Evolutionary conservation across 2,329 filamentous ascomycete species (phyloP).

Genomic region (Laburnicola sp.): DNA sequence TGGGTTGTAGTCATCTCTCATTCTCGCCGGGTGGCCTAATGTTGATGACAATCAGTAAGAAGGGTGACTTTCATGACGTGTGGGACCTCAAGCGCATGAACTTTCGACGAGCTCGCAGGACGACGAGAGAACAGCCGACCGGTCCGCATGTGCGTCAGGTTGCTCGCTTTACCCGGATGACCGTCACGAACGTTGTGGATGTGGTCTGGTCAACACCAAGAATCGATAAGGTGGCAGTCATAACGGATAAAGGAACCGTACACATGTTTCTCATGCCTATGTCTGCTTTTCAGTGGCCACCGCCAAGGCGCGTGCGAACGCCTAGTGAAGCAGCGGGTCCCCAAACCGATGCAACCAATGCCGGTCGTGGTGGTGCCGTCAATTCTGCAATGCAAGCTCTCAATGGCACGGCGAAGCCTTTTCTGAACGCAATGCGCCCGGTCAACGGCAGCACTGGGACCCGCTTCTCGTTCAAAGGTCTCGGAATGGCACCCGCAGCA

Average conservation of each 20-base stretch:
- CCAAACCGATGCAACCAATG: slow-evolving; percentile 39
- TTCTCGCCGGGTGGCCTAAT: slow-evolving; percentile 74
- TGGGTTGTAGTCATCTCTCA: slow-evolving; percentile 79
- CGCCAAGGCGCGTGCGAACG: slow-evolving; percentile 56
- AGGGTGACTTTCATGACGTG: slow-evolving; percentile 79
- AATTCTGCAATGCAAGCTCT: slow-evolving; percentile 49
- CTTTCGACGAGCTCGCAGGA: slow-evolving; percentile 48
- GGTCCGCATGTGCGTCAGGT: slow-evolving; percentile 72
- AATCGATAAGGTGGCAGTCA: slow-evolving; percentile 81
- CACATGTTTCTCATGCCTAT: slow-evolving; percentile 87
- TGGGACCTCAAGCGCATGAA: slow-evolving; percentile 73
- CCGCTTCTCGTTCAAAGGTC: slow-evolving; percentile 42
- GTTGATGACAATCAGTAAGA: slow-evolving; percentile 77
- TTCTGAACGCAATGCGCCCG: slow-evolving; percentile 43
- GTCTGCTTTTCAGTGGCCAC: slow-evolving; percentile 85
- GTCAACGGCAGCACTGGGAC: slow-evolving; percentile 36
- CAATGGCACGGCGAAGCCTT: slow-evolving; percentile 49
- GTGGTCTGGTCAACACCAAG: slow-evolving; percentile 83
- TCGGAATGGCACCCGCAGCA: slow-evolving; percentile 47
- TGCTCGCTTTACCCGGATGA: slow-evolving; percentile 87
- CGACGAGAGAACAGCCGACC: slow-evolving; percentile 30
- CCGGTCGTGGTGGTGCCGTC: slow-evolving; percentile 39
- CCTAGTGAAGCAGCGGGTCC: slow-evolving; percentile 24
- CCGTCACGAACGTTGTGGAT: slow-evolving; percentile 86
- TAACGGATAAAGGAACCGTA: slow-evolving; percentile 93